Base-by-base conservation (phyloP, 805 yeast genomes). In the Nakazawaea siamensis region DNA sequence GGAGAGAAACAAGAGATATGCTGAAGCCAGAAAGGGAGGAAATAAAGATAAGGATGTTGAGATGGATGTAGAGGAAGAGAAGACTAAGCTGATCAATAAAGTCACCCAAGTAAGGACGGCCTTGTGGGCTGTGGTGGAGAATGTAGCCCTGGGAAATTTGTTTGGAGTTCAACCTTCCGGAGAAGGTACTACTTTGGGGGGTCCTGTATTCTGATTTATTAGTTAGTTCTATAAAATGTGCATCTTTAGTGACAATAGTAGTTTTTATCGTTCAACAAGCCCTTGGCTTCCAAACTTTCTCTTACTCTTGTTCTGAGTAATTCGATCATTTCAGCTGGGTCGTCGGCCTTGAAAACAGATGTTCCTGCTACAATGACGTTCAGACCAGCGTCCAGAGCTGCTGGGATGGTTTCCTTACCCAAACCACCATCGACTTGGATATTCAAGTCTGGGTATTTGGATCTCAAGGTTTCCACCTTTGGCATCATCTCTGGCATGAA, bases 331-430 rank as follows among this genome's bases (percentile, higher is more conserved):
- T 75, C 81, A 9, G 62, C 63, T 15, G 97, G 96, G 45, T 80
- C 79, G 9, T 70, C 65, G 6, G 97, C 94, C 40, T 78, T 77
- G 64, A 88, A 92, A 12, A 90, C 94, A 33, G 94, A 73, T 12
- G 97, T 90, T 30, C 98, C 98, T 3, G 98, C 97, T 31, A 92
- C 98, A 52, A 92, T 87, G 31, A 88, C 96, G 52, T 92, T 92
- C 34, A 98, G 98, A 38, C 98, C 98, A 9, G 97, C 97, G 35
- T 73, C 70, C n/a, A 97, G 95, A 27, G 97, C 97, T 14, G 66
- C 70, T 35, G 76, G 81, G 31, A 90, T 79, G 2, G 95, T 92
- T 29, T 76, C 87, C 44, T 76, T 77, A 39, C 94, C 94, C 40
- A 92, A 64, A 0, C 98, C 98, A 45, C 98, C 98, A 57, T 92